Conservation (phyloP, 805 yeast species). For the Hanseniaspora singularis region DNA sequence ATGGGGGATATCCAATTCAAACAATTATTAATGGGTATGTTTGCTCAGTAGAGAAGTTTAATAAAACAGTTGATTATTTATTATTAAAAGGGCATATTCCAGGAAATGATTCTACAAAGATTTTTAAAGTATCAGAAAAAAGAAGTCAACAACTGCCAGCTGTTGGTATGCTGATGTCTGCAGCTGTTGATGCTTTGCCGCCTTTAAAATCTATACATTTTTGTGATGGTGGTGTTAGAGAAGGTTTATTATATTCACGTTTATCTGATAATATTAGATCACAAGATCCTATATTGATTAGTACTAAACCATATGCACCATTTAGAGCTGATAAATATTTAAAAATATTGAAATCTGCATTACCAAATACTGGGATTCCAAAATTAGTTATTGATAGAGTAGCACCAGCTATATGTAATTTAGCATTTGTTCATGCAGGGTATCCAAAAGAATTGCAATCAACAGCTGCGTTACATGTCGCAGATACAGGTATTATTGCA, state of each 20-base stretch:
- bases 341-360: slow-evolving; percentile 41
- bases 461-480: slow-evolving; percentile 58
- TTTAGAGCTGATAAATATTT: slow-evolving; percentile 46
- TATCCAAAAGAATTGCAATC: slow-evolving; percentile 69
- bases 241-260: slow-evolving; percentile 56
- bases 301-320: slow-evolving; percentile 63
- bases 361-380: slow-evolving; percentile 49
- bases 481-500: slow-evolving; percentile 61
- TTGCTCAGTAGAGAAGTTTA: slow-evolving; percentile 41
- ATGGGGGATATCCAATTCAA: slow-evolving; percentile 46
- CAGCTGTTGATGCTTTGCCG: slow-evolving; percentile 52
- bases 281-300: slow-evolving; percentile 59
- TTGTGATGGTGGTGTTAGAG: slow-evolving; percentile 68
- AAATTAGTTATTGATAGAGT: slow-evolving; percentile 45
- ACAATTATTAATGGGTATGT: slow-evolving; percentile 61
- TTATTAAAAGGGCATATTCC: slow-evolving; percentile 41
- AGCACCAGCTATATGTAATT: slow-evolving; percentile 58
- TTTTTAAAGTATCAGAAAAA: slow-evolving; percentile 56
- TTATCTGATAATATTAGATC: slow-evolving; percentile 45
- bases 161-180: slow-evolving; percentile 49
- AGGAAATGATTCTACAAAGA: slow-evolving; percentile 31
- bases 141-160: slow-evolving; percentile 60
- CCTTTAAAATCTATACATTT: slow-evolving; percentile 50
- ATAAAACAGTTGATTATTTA: slow-evolving; percentile 40
- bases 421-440: slow-evolving; percentile 65